A percentile compares a stretch with the other conserved stretches of the same genome.
Conservation (phyloP, 345 rosid genomes). For the Rhizophora apiculata region DNA sequence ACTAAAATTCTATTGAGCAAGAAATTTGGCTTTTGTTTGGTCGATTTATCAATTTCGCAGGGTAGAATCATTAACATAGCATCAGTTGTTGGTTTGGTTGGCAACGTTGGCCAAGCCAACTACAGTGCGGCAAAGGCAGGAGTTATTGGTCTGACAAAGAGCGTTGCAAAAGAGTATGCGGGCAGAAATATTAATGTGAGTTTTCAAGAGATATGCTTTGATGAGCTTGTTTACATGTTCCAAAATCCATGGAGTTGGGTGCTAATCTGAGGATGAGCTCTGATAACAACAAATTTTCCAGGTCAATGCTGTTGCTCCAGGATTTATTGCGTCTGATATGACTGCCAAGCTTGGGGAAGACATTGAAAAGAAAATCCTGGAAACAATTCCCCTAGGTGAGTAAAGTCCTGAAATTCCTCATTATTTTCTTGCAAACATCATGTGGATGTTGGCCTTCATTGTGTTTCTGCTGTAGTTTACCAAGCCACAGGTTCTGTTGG, state of each 20-base stretch:
- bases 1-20: neutral
- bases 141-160: slow-evolving; percentile 87
- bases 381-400: slow-evolving; percentile 82
- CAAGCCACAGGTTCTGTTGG: too few species aligned
- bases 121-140: slow-evolving; percentile 99
- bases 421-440: neutral
- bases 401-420: slow-evolving; percentile 6
- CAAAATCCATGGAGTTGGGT: slow-evolving; percentile 1
- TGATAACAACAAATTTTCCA: slow-evolving; percentile 26
- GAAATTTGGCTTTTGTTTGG: neutral
- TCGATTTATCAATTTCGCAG: slow-evolving; percentile 33
- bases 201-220: slow-evolving; percentile 9
- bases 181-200: slow-evolving; percentile 86
- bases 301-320: slow-evolving; percentile 98
- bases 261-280: slow-evolving; percentile 6
- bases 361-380: slow-evolving; percentile 84
- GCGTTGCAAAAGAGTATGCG: slow-evolving; percentile 84
- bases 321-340: slow-evolving; percentile 68
- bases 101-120: slow-evolving; percentile 96
- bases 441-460: too few species aligned
- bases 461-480: too few species aligned
- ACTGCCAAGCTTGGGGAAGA: slow-evolving; percentile 91
- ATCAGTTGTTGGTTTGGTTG: slow-evolving; percentile 93
- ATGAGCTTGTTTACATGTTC: neutral
- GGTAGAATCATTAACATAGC: slow-evolving; percentile 88